These are phyloP conservation scores for Penicillium desertorum DNA, from an alignment of 495 filamentous ascomycete genomes.

Conservation along the genomic window DNA sequence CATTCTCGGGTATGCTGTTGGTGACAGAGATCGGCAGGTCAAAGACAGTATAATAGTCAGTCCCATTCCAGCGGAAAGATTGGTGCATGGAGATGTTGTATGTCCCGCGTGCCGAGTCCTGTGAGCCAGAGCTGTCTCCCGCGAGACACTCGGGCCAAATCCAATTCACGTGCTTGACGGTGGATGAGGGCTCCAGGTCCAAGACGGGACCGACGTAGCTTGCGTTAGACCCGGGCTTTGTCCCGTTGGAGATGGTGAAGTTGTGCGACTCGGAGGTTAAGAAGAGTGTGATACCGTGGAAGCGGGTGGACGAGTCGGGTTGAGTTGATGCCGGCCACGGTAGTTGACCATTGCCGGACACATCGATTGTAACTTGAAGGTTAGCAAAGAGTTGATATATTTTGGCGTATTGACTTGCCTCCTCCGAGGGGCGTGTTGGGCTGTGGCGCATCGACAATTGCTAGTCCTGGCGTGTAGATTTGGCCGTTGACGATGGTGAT, in stretches of 20 bases:
- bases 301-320: slow-evolving; percentile 45
- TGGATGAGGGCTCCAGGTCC: slow-evolving; percentile 58
- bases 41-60: slow-evolving; percentile 66
- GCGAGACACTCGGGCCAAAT: slow-evolving; percentile 64
- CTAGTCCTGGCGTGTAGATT: slow-evolving; percentile 63
- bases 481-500: slow-evolving; percentile 59
- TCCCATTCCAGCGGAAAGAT: slow-evolving; percentile 61
- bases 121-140: slow-evolving; percentile 47
- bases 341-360: slow-evolving; percentile 62
- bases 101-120: slow-evolving; percentile 33
- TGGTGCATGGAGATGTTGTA: slow-evolving; percentile 68
- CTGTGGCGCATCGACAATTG: slow-evolving; percentile 62
- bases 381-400: slow-evolving; percentile 7
- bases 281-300: slow-evolving; percentile 66
- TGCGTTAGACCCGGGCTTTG: slow-evolving; percentile 43
- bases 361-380: slow-evolving; percentile 65
- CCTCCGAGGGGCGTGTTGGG: slow-evolving; percentile 66
- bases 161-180: slow-evolving; percentile 71
- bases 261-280: slow-evolving; percentile 63
- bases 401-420: slow-evolving; percentile 41
- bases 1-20: slow-evolving; percentile 51
- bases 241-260: slow-evolving; percentile 68
- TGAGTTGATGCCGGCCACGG: slow-evolving; percentile 51
- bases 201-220: slow-evolving; percentile 62
- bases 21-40: slow-evolving; percentile 65